These are phyloP conservation scores for Fallopia convolvulus DNA, from an alignment of 148 eudicot genomes.

Conservation along the genomic window DNA sequence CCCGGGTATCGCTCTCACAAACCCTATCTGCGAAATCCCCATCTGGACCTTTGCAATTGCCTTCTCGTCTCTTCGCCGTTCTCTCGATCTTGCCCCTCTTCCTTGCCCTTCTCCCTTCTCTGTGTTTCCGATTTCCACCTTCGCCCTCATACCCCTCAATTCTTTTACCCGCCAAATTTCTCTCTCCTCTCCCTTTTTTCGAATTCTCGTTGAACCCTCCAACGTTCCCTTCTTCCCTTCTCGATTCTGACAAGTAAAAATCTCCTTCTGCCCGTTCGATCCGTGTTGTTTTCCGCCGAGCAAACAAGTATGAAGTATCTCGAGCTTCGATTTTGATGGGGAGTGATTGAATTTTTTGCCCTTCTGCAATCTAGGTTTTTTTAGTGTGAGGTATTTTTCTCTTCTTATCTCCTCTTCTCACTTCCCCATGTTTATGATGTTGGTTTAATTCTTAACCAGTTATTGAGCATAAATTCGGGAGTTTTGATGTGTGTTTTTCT, in stretches of 20 bases:
- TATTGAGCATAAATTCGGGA: background rate
- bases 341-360: background rate
- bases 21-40: slow-evolving; percentile 46
- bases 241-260: background rate
- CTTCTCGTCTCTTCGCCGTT: slow-evolving; percentile 17
- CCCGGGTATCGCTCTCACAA: slow-evolving; percentile 16
- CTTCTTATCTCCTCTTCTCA: background rate
- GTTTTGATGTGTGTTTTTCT: background rate
- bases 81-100: slow-evolving; percentile 20
- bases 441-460: background rate
- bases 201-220: slow-evolving; percentile 22
- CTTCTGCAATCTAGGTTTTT: background rate
- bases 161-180: slow-evolving; percentile 48
- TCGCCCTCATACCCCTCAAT: slow-evolving; percentile 2
- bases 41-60: slow-evolving; percentile 29
- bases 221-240: slow-evolving; percentile 2
- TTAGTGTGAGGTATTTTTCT: slow-evolving; percentile 4
- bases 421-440: background rate
- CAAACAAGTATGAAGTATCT: background rate
- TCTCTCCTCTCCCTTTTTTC: slow-evolving; percentile 26
- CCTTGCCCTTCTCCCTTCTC: slow-evolving; percentile 16
- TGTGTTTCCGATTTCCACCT: slow-evolving; percentile 19
- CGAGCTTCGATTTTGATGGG: background rate
- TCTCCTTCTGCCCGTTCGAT: background rate
- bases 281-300: background rate